phyloP scores from a whole-genome alignment of 2,329 filamentous ascomycete genomes.

The Didymella lethalis region DNA sequence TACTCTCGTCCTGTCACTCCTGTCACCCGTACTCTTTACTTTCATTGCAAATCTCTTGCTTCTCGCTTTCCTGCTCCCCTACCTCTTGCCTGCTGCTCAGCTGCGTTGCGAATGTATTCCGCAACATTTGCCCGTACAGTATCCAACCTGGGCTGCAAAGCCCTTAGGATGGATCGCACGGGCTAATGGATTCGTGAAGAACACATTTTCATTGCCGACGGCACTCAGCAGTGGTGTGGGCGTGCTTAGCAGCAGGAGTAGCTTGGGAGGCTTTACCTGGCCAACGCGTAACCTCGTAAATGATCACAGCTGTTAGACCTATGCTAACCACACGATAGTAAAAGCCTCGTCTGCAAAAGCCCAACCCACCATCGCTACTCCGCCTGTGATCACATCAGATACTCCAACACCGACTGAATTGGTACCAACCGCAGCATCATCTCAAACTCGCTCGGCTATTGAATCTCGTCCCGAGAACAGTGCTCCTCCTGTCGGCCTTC shows the following conservation, averaged over 20 bases:
- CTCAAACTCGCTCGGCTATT: slow-evolving; percentile 6
- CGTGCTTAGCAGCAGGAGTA: slow-evolving; percentile 24
- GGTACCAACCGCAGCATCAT: background rate
- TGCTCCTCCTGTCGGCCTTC: slow-evolving; percentile 38
- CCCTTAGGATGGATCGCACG: slow-evolving; percentile 32
- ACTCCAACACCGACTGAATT: slow-evolving; percentile 7
- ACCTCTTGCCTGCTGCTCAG: slow-evolving; percentile 23
- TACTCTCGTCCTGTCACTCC: slow-evolving; percentile 24
- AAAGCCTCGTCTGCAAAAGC: slow-evolving; percentile 19
- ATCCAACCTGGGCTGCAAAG: slow-evolving; percentile 21
- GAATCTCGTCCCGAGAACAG: slow-evolving; percentile 17
- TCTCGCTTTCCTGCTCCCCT: slow-evolving; percentile 23
- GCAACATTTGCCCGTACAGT: slow-evolving; percentile 21
- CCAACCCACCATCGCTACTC: slow-evolving; percentile 21
- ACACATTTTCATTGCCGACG: slow-evolving; percentile 12
- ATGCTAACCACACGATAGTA: slow-evolving; percentile 9
- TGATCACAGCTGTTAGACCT: background rate
- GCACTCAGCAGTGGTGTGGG: slow-evolving; percentile 21
- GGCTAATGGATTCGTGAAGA: slow-evolving; percentile 41
- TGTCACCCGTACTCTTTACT: slow-evolving; percentile 33
- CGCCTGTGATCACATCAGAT: slow-evolving; percentile 15
- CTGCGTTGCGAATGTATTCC: slow-evolving; percentile 24
- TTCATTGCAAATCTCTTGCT: slow-evolving; percentile 33
- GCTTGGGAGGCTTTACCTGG: slow-evolving; percentile 1
- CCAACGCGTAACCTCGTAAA: slow-evolving; percentile 1